Evolutionary conservation across 495 filamentous ascomycete genomes (phyloP).

Genomic region (Hypoxylon subgilvum): DNA sequence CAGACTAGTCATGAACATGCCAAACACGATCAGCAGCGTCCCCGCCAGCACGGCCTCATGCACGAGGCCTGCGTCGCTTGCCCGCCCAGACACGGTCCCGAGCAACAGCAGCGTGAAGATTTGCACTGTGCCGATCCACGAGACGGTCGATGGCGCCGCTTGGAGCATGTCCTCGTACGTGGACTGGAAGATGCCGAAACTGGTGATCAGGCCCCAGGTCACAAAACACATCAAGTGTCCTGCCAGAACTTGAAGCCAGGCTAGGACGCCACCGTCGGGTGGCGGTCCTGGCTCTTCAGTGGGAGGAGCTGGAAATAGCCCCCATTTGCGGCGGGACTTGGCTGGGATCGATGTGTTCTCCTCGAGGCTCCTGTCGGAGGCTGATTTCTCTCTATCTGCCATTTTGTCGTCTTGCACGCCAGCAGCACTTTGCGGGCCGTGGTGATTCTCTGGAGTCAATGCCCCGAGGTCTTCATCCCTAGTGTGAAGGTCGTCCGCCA

Average conservation of each 20-base stretch:
- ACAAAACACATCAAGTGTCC: slow-evolving; percentile 2
- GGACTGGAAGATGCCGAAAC: slow-evolving; percentile 58
- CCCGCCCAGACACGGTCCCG: slow-evolving; percentile 47
- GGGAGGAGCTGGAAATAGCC: slow-evolving; percentile 6
- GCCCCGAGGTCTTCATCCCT: neutral
- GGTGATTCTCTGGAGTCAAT: neutral
- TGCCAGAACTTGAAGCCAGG: slow-evolving; percentile 1
- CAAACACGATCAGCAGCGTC: slow-evolving; percentile 68
- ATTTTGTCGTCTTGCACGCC: neutral
- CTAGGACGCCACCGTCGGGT: neutral
- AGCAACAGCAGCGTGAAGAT: slow-evolving; percentile 45
- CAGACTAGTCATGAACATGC: slow-evolving; percentile 70
- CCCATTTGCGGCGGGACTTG: slow-evolving; percentile 14
- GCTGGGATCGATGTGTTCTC: neutral
- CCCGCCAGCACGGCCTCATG: slow-evolving; percentile 61
- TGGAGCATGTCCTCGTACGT: slow-evolving; percentile 52
- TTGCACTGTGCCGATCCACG: slow-evolving; percentile 53
- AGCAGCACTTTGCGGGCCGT: neutral
- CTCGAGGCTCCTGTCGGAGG: neutral
- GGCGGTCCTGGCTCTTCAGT: slow-evolving; percentile 2
- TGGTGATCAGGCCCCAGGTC: slow-evolving; percentile 51
- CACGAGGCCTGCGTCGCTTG: slow-evolving; percentile 66
- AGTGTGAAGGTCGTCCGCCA: neutral
- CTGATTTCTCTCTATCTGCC: neutral
- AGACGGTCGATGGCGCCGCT: slow-evolving; percentile 40